phyloP scores from a whole-genome alignment of 2,329 filamentous ascomycete genomes.

The Xylariaceae sp. region DNA sequence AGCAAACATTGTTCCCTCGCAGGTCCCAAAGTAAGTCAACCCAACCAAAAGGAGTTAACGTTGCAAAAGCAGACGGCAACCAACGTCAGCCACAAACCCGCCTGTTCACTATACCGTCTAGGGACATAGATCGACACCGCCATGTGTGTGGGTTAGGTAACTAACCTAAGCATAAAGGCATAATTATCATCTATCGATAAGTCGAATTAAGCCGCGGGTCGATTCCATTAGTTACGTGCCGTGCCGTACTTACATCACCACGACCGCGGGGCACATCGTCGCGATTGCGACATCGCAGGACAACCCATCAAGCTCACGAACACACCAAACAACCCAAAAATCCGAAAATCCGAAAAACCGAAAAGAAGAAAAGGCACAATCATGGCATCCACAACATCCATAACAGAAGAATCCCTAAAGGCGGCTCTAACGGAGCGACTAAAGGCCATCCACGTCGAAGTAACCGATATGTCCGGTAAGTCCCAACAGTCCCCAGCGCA shows the following conservation, averaged over 20 bases:
- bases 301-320: not conserved
- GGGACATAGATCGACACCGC: too few species aligned
- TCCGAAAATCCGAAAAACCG: too few species aligned
- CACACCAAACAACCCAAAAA: not conserved
- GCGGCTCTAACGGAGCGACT: conserved; percentile 66
- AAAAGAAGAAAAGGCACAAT: not conserved
- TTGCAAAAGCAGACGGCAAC: conserved; percentile 1
- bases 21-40: not conserved
- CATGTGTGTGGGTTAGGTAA: too few species aligned
- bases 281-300: conserved; percentile 14
- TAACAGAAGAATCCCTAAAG: conserved; percentile 70
- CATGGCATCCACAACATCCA: conserved; percentile 54
- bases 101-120: not conserved
- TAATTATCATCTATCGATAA: conserved; percentile 12
- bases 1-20: conserved; percentile 11
- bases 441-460: conserved; percentile 73
- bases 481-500: not conserved
- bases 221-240: too few species aligned
- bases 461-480: conserved; percentile 88
- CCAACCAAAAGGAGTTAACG: conserved; percentile 7
- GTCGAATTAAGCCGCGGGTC: too few species aligned
- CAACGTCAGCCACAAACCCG: conserved; percentile 9
- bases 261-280: conserved; percentile 9
- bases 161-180: too few species aligned
- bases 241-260: conserved; percentile 5